phyloP scores from a whole-genome alignment of 805 yeast genomes.

The Ogataea nitratoaversa region DNA sequence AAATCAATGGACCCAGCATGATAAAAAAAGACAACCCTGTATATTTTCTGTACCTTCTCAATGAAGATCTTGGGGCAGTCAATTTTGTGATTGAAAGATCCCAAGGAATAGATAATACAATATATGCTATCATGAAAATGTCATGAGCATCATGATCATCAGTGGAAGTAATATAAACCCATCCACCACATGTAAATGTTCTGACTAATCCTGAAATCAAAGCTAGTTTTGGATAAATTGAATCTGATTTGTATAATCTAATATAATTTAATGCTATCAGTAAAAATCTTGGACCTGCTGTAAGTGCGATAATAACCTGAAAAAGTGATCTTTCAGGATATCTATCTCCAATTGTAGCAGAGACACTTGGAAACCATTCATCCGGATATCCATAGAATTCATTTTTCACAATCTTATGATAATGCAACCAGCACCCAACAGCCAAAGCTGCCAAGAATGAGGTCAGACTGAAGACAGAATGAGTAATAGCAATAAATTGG shows the following conservation, averaged over 20 bases:
- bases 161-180: constrained; percentile 96
- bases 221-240: constrained; percentile 38
- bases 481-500: constrained; percentile 63
- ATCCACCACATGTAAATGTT: constrained; percentile 95
- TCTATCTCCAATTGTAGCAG: constrained; percentile 95
- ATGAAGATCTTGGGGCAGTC: constrained; percentile 41
- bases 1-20: constrained; percentile 75
- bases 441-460: constrained; percentile 75
- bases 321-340: constrained; percentile 94
- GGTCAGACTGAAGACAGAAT: constrained; percentile 62
- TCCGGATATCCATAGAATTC: constrained; percentile 89
- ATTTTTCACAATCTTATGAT: constrained; percentile 81
- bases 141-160: constrained; percentile 98
- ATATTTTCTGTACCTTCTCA: constrained; percentile 47
- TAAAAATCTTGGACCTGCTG: constrained; percentile 88
- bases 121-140: constrained; percentile 88
- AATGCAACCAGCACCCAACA: constrained; percentile 76
- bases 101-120: constrained; percentile 91
- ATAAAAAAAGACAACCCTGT: constrained; percentile 64
- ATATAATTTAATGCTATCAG: constrained; percentile 51
- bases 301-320: constrained; percentile 86
- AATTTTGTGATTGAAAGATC: constrained; percentile 54
- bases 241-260: constrained; percentile 35
- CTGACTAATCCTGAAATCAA: constrained; percentile 72
- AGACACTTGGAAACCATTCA: constrained; percentile 98